A percentile compares a stretch with the other conserved stretches of the same genome.
These are phyloP conservation scores for Termitomyces titanicus DNA, from an alignment of 768 basidiomycete species.

Conservation along the genomic window DNA sequence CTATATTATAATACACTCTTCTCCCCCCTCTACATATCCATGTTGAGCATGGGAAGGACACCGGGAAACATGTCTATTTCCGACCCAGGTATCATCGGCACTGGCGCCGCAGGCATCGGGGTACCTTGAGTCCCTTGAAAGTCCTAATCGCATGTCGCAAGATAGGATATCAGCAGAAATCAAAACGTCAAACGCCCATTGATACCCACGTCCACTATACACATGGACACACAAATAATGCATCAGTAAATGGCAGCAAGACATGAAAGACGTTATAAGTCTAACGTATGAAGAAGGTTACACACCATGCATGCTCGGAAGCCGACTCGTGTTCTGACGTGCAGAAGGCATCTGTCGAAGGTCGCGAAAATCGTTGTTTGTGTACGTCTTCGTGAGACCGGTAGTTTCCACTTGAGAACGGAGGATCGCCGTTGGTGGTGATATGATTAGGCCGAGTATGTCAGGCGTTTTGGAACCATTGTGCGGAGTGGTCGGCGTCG, in stretches of 20 bases:
- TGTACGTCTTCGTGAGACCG: slow-evolving; percentile 79
- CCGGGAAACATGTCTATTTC: slow-evolving; percentile 9
- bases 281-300: not conserved
- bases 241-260: not conserved
- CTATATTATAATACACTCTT: not conserved
- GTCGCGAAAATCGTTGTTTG: slow-evolving; percentile 78
- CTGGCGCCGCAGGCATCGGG: not conserved
- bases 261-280: not conserved
- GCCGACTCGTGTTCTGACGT: slow-evolving; percentile 79
- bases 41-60: slow-evolving; percentile 10
- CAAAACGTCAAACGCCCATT: slow-evolving; percentile 25
- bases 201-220: slow-evolving; percentile 39
- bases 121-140: slow-evolving; percentile 14
- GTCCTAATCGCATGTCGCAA: slow-evolving; percentile 6
- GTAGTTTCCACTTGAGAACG: slow-evolving; percentile 59
- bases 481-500: slow-evolving; percentile 44
- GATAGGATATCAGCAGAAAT: slow-evolving; percentile 10
- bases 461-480: slow-evolving; percentile 41
- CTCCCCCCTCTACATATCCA: slow-evolving; percentile 6
- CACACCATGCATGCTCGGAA: slow-evolving; percentile 80
- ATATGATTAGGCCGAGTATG: slow-evolving; percentile 54
- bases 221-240: not conserved
- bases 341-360: slow-evolving; percentile 64
- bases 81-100: slow-evolving; percentile 5
- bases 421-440: slow-evolving; percentile 59